A percentile compares a stretch with the other conserved stretches of the same genome.
Conservation (phyloP, 305 asterid species). For the Rubia peregrina region DNA sequence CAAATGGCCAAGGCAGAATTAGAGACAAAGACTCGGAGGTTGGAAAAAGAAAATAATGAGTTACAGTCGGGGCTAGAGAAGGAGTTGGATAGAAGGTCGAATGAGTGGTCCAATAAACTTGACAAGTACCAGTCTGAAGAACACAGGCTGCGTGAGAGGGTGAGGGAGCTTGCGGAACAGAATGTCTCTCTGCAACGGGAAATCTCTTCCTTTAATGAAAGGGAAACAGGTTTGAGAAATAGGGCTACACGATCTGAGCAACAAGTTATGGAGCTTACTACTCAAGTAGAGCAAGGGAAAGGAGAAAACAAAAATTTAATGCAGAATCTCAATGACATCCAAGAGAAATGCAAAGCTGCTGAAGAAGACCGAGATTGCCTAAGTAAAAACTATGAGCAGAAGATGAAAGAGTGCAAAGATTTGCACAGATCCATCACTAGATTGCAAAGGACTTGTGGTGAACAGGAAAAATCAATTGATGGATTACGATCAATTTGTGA, state of each 20-base stretch:
- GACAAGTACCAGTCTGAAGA: slow-evolving; percentile 86
- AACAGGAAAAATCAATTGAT: slow-evolving; percentile 84
- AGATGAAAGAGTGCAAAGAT: slow-evolving; percentile 77
- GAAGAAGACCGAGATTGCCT: slow-evolving; percentile 67
- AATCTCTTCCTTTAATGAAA: slow-evolving; percentile 61
- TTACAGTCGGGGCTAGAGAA: slow-evolving; percentile 69
- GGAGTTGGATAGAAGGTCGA: slow-evolving; percentile 88
- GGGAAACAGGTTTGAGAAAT: slow-evolving; percentile 44
- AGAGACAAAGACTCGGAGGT: slow-evolving; percentile 42
- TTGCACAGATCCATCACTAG: slow-evolving; percentile 68
- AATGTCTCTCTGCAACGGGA: slow-evolving; percentile 89
- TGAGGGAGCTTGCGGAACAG: slow-evolving; percentile 92
- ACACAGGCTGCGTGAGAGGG: slow-evolving; percentile 90
- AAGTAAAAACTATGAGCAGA: slow-evolving; percentile 60
- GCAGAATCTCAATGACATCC: slow-evolving; percentile 48
- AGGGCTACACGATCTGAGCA: slow-evolving; percentile 45
- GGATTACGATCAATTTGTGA: slow-evolving; percentile 72
- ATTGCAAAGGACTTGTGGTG: slow-evolving; percentile 74
- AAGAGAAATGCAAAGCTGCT: slow-evolving; percentile 51
- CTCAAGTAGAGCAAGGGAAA: slow-evolving; percentile 41
- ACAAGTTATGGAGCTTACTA: slow-evolving; percentile 49
- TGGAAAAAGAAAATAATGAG: slow-evolving; percentile 83
- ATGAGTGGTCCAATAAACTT: slow-evolving; percentile 80
- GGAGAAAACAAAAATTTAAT: slow-evolving; percentile 56
- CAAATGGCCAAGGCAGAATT: slow-evolving; percentile 39